Percentiles rank a stretch among this genome's conserved stretches.
Evolutionary conservation across 345 rosid species (phyloP).

Genomic region (Brassica incana): DNA sequence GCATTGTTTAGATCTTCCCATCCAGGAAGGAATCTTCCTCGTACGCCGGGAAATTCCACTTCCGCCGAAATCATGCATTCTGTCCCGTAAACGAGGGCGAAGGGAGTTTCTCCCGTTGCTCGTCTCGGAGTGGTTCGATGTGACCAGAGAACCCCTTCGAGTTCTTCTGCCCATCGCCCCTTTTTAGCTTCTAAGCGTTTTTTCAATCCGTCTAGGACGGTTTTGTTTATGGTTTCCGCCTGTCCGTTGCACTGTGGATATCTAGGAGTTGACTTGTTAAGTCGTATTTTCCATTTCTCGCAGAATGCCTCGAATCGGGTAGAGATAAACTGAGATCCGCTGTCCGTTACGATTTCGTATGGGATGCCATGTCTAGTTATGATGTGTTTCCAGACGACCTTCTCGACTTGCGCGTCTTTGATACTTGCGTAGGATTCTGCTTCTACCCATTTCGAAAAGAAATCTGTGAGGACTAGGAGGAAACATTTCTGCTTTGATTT

Average conservation of each 20-base stretch:
- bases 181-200: background rate
- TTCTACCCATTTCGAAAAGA: background rate
- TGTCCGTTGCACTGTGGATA: background rate
- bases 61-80: background rate
- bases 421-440: background rate
- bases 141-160: background rate
- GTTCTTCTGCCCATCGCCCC: background rate
- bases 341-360: background rate
- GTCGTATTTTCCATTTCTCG: background rate
- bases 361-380: background rate
- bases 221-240: background rate
- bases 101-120: background rate
- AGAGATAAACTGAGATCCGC: background rate
- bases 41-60: background rate
- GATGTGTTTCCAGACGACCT: background rate
- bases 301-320: background rate
- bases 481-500: too few species aligned
- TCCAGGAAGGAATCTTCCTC: background rate
- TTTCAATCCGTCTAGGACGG: background rate
- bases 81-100: background rate
- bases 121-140: background rate
- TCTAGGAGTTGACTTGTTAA: background rate
- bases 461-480: background rate
- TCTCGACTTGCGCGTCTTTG: background rate
- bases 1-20: too few species aligned